These are phyloP conservation scores for Alternaria burnsii DNA, from an alignment of 2,329 filamentous ascomycete species.

Conservation along the genomic window DNA sequence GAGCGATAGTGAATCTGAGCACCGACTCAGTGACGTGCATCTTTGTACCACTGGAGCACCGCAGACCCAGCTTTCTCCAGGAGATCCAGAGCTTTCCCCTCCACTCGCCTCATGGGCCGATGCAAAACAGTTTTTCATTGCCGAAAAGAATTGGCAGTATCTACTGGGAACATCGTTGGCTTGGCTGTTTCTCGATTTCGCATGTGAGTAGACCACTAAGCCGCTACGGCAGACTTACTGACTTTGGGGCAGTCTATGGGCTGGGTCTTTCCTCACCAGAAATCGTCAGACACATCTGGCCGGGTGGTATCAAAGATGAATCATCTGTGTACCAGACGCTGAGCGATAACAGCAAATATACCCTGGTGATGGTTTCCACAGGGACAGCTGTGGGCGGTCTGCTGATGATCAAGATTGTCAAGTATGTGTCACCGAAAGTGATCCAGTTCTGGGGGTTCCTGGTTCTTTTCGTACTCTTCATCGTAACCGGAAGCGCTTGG, in stretches of 20 bases:
- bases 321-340: constrained; percentile 35
- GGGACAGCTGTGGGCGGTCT: constrained; percentile 43
- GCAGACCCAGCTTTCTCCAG: constrained; percentile 26
- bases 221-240: background rate
- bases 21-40: constrained; percentile 18
- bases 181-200: constrained; percentile 50
- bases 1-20: constrained; percentile 37
- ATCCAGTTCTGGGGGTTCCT: constrained; percentile 48
- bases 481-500: constrained; percentile 46
- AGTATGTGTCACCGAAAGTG: constrained; percentile 44
- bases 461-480: constrained; percentile 42
- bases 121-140: constrained; percentile 45
- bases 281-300: constrained; percentile 48
- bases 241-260: constrained; percentile 36
- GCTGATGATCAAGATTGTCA: constrained; percentile 47
- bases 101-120: constrained; percentile 45
- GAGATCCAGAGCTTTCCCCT: constrained; percentile 59
- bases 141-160: constrained; percentile 49
- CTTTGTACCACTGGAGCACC: constrained; percentile 8
- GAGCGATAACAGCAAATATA: constrained; percentile 42
- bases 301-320: constrained; percentile 16
- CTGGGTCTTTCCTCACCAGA: constrained; percentile 48
- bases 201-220: constrained; percentile 26
- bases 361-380: constrained; percentile 47
- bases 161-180: constrained; percentile 48